Evolutionary conservation across 768 basidiomycete genomes (phyloP), one percentile per base, ranked within the genome.

Genomic region (Gloeopeniophorella convolvens): DNA sequence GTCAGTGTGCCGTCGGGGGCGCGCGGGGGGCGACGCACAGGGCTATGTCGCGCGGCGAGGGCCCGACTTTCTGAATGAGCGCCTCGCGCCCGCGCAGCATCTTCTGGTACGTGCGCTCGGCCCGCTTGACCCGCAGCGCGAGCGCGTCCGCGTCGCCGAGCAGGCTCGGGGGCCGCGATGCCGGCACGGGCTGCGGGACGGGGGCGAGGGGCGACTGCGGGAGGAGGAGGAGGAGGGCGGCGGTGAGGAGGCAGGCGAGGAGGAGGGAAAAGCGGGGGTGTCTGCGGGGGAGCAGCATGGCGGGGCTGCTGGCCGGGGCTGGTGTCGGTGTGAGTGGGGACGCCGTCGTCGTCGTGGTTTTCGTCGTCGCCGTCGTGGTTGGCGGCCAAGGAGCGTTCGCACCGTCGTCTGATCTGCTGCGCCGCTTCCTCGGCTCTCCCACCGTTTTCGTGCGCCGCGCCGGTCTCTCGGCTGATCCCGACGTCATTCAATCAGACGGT

Each of bases 231-330:
- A 60, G 21, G 49, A 60, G 33, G 16, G 55, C 26, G 7, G 42
- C 32, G 24, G 45, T 27, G 13, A 57, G 48, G 37, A 59, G 32
- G 30, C 35, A 23, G 30, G 49, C 56, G 35, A 57, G 48, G 21
- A 56, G 40, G 24, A 60, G 26, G 12, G 39, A 20, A 31, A 60
- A 60, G 15, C 59, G 58, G 4, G 51, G 59, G 20, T 60, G 51
- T 12, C 58, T 58, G 12, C 37, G 37, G 15, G 36, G 18, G 8
- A 57, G 43, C 42, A 53, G 24, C 51, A 52, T 52, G 1, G 39
- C 28, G 36, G 40, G 40, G 27, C 10, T 2, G 11, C 40, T 41
- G 11, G 15, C 8, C 4, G 8, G n/a, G n/a, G n/a, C n/a, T n/a
- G n/a, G n/a, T n/a, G n/a, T n/a, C n/a, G n/a, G n/a, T n/a, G n/a